Conservation (phyloP, 2,329 filamentous ascomycete species). For the Fusarium domesticum region DNA sequence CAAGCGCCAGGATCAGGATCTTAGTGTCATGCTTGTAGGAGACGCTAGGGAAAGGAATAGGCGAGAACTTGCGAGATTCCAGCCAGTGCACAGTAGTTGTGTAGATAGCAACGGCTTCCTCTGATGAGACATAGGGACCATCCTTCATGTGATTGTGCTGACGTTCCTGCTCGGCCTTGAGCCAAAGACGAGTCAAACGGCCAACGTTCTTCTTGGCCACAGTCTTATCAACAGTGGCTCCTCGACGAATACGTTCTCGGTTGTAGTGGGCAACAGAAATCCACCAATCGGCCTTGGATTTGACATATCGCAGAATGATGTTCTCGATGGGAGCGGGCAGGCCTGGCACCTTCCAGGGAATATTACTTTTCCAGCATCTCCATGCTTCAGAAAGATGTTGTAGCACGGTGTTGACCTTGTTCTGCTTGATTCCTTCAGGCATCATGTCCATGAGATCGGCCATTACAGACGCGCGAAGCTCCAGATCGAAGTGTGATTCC, state of each 20-base stretch:
- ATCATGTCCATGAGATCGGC: constrained; percentile 99
- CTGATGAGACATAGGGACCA: constrained; percentile 94
- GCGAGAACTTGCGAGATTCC: constrained; percentile 96
- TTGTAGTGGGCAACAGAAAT: constrained; percentile 99
- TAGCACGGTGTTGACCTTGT: constrained; percentile 96
- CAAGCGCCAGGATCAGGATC: constrained; percentile 91
- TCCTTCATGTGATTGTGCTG: constrained; percentile 99
- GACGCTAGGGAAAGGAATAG: constrained; percentile 96
- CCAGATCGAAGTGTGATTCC: constrained; percentile 96
- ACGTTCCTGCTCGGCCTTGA: constrained; percentile 96
- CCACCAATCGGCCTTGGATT: constrained; percentile 99
- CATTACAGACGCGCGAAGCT: constrained; percentile 97
- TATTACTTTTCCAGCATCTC: constrained; percentile 99
- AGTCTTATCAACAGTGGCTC: constrained; percentile 97
- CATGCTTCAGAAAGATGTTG: constrained; percentile 97
- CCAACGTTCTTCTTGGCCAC: constrained; percentile 99
- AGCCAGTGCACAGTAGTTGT: constrained; percentile 99
- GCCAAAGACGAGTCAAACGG: constrained; percentile 88
- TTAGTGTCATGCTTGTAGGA: constrained; percentile 99
- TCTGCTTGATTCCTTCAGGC: constrained; percentile 99
- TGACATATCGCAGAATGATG: constrained; percentile 96
- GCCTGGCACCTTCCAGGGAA: constrained; percentile 98
- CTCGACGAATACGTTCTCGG: constrained; percentile 90
- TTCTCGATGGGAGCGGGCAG: constrained; percentile 97
- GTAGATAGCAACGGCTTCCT: constrained; percentile 98